A percentile compares a stretch with the other conserved stretches of the same genome.
These are phyloP conservation scores for Phytophthora aleatoria DNA, from an alignment of 352 stramenopile genomes.

Conservation along the genomic window DNA sequence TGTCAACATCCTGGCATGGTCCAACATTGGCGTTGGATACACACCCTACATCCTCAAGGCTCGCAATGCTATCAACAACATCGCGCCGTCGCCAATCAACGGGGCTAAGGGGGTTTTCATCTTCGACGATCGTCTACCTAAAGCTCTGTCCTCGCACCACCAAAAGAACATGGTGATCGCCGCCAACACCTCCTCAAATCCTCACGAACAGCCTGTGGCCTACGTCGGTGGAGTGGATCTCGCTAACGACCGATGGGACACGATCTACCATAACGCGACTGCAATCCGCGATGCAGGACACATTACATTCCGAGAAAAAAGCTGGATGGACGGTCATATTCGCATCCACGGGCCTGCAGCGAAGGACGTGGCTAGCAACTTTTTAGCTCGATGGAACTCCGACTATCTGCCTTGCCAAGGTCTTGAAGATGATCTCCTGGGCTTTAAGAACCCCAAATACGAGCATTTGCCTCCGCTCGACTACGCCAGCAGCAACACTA, in stretches of 20 bases:
- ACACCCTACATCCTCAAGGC: slow-evolving; percentile 37
- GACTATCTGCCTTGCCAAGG: slow-evolving; percentile 27
- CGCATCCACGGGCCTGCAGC: slow-evolving; percentile 46
- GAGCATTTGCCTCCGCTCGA: slow-evolving; percentile 12
- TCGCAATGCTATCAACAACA: slow-evolving; percentile 45
- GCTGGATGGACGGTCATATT: slow-evolving; percentile 60
- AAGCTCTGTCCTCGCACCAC: slow-evolving; percentile 41
- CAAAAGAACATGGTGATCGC: slow-evolving; percentile 51
- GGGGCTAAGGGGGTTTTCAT: slow-evolving; percentile 31
- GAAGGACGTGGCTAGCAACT: slow-evolving; percentile 54
- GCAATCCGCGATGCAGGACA: slow-evolving; percentile 32
- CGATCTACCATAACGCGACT: slow-evolving; percentile 46
- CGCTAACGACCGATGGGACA: slow-evolving; percentile 59
- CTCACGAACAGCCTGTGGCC: slow-evolving; percentile 27
- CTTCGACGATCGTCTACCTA: slow-evolving; percentile 56
- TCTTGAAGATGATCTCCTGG: slow-evolving; percentile 33
- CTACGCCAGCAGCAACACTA: slow-evolving; percentile 11
- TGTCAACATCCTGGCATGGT: slow-evolving; percentile 52
- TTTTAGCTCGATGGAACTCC: slow-evolving; percentile 57
- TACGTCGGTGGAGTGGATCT: slow-evolving; percentile 61
- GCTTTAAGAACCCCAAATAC: slow-evolving; percentile 51
- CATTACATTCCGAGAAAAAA: slow-evolving; percentile 46
- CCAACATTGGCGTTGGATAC: slow-evolving; percentile 44
- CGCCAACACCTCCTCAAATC: slow-evolving; percentile 1
- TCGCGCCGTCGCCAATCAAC: slow-evolving; percentile 17